Evolutionary conservation across 2,329 filamentous ascomycete species (phyloP), one percentile per base, ranked within the genome.

Genomic region (Westerdykella sp.): DNA sequence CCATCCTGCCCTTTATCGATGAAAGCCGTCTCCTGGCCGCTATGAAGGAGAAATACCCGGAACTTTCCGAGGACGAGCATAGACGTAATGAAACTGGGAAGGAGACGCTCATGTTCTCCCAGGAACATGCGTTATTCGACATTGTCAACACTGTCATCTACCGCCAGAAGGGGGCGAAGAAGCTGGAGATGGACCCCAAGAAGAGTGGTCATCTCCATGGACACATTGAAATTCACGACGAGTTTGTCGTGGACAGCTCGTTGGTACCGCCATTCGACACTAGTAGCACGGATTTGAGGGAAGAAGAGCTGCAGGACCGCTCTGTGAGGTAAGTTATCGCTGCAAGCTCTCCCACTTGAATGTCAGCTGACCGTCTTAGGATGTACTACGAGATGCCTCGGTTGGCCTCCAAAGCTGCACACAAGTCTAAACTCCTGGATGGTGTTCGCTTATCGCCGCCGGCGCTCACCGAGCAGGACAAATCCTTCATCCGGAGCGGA

Each of bases 371-470:
- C 40, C 61, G 71, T 53, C 11, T 36, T 51, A 95, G 86, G 60
- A 89, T 97, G 10, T 74, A 86, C 59, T 98, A 94, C 62, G 81
- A 88, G 36, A 85, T 96, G 69, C 90, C 91, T 0, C 74, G 77
- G 34, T 34, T 65, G 1, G 80, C 80, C 14, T 47, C 56, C 2
- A 74, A 73, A 9, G 78, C 87, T 55, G 73, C 80, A 4, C 93
- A 98, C 70, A 96, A 96, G 64, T 96, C 90, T 5, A 94, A 95
- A 85, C 77, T 98, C 12, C 76, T 98, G 30, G 83, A 88, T 2
- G 93, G 93, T 11, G 82, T 90, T 32, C 81, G 84, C 55, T 76
- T 90, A 44, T 80, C 85, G 4, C 70, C 76, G 2, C 80, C 87
- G 1, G 84, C 81, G 9, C 78, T 98, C 1, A 53, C 41, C 21